Base-by-base conservation (phyloP, 106 monocot species). In the Triglochin maritima region DNA sequence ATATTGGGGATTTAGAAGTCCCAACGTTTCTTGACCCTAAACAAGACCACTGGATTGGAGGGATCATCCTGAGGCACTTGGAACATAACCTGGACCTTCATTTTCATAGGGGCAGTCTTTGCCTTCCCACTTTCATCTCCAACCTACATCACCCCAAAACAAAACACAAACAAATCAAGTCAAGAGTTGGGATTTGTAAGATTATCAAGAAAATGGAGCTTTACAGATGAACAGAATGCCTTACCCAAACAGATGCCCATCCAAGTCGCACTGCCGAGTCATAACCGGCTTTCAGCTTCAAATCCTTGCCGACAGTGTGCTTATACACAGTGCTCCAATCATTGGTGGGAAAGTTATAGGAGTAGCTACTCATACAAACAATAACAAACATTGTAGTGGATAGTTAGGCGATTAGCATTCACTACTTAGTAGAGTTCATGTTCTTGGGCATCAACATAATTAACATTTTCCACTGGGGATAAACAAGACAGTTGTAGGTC, bases 181-280 rank as follows among this genome's bases (percentile, higher is more conserved):
- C 9, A 0, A 4, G 29, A 29, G 29, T 29, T 29, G 29, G 29
- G 29, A 29, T 29, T 29, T 29, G 29, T 29, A 29, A 29, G 29
- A 29, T 29, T 29, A 29, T 29, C 1, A 0, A 29, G 29, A 29
- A 29, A 29, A 29, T 29, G 29, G 29, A 29, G 29, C n/a, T n/a
- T 11, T 11, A 7, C 58, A 5, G 16, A 58, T 62, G 67, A 17
- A 2, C 16, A 68, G 9, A 46, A 59, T 5, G 42, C 6, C 77
- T 72, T 81, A 98, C 96, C 96, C 96, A 98, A 48, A 98, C 61
- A 60, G 90, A 92, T 48, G 88, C 88, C 96, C 96, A 98, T 8
- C 82, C 84, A 65, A 91, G 79, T 50, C 84, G 86, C 44, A 79
- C 77, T 6, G 67, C 80, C 13, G 96, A 92, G 86, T 98, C 96